Evolutionary conservation across 202 grass and related monocot species (phyloP), one percentile per base, ranked within the genome.

Genomic region (Cymbopogon flexuosus): DNA sequence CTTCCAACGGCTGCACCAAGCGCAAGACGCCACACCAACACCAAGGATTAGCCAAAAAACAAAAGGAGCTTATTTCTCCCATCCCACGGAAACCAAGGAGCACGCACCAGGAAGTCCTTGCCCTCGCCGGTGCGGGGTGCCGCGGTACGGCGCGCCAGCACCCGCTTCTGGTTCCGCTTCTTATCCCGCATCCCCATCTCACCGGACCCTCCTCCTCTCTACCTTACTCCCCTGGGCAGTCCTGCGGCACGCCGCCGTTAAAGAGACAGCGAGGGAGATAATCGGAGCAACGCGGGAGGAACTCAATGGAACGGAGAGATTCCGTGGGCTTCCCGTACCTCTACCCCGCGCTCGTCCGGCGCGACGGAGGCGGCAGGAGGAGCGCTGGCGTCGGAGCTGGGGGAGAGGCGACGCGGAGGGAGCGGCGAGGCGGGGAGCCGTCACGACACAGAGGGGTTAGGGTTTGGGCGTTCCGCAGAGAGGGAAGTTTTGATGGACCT

Each of bases 401-500:
- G 27, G 27, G 27, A 27, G 29, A 18, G 27, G 72, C 46, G 61
- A 27, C 30, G 68, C 36, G 63, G 5, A 19, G 72, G 21, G 37
- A 18, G 79, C 22, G 60, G 14, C 63, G 19, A 40, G 66, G 11
- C 19, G 23, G 12, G 31, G 47, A 62, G 65, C 64, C 78, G 84
- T 74, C 71, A 73, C 45, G 45, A 16, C 27, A 2, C 19, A 40
- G 39, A n/a, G 35, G 76, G 34, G 60, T 22, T 70, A 75, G 63
- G 78, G 15, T 81, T 81, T 72, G 42, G 10, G 10, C 45, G 43
- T 46, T 13, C 65, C 27, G 6, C 40, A 31, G 63, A 14, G 14
- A 35, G 58, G 61, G 21, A 8, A 2, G 64, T 63, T 70, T 86
- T 86, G 51, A 62, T 81, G 84, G 22, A 70, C 5, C 27, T 27